Percentiles rank a stretch among this genome's conserved stretches.
Evolutionary conservation across 208 protist genomes (phyloP).

Genomic region (Zelonia costaricensis): DNA sequence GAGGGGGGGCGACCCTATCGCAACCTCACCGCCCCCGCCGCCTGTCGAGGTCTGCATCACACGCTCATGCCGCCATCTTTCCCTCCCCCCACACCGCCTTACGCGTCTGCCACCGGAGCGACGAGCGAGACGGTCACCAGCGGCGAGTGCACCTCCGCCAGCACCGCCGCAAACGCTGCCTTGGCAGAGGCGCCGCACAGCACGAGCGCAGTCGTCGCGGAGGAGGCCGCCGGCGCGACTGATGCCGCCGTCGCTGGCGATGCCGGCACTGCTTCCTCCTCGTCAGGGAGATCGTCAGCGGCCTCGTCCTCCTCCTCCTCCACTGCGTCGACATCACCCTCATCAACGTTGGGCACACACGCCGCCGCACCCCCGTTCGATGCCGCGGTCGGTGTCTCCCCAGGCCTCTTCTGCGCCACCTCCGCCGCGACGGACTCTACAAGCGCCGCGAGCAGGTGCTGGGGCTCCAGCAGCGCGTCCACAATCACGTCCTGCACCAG

Average conservation of each 20-base stretch:
- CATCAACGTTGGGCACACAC: background rate
- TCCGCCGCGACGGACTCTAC: conserved; percentile 9
- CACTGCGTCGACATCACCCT: background rate
- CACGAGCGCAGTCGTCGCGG: conserved; percentile 1
- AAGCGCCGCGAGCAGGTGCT: conserved; percentile 45
- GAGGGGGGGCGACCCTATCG: no score
- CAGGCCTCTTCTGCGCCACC: background rate
- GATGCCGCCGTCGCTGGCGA: background rate
- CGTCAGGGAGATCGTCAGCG: background rate
- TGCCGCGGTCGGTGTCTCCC: background rate
- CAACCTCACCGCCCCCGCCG: no score
- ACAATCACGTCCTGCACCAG: conserved; percentile 24
- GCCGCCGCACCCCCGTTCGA: background rate
- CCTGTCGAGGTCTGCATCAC: no score
- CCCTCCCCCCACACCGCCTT: no score
- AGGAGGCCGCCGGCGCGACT: background rate
- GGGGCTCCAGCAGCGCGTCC: conserved; percentile 39
- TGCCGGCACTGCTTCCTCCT: background rate
- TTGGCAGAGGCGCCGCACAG: conserved; percentile 22
- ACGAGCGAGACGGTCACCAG: conserved; percentile 12
- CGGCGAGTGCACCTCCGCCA: conserved; percentile 12
- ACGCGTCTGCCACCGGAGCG: conserved; percentile 1
- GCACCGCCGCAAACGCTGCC: conserved; percentile 16
- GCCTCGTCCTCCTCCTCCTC: conserved; percentile 3
- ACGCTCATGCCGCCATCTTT: no score